phyloP scores from a whole-genome alignment of 2,329 filamentous ascomycete genomes.

The Pseudogymnoascus sp. region DNA sequence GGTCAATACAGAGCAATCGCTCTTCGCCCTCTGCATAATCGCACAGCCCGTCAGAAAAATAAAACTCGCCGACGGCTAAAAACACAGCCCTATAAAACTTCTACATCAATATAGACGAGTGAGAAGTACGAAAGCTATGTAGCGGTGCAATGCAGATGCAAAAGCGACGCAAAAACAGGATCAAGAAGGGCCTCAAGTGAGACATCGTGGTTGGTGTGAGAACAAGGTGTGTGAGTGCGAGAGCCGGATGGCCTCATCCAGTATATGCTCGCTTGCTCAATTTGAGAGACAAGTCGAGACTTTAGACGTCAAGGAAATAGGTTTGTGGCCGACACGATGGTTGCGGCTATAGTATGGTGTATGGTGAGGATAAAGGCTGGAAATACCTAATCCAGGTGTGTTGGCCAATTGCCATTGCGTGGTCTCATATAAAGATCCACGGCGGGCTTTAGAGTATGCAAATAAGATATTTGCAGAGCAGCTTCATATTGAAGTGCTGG shows the following conservation, averaged over 20 bases:
- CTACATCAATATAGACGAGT: neutral
- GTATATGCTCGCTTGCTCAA: neutral
- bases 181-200: slow-evolving; percentile 7
- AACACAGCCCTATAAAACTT: neutral
- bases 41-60: slow-evolving; percentile 1
- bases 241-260: neutral
- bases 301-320: slow-evolving; percentile 7
- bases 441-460: neutral
- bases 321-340: slow-evolving; percentile 4
- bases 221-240: neutral
- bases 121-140: slow-evolving; percentile 1
- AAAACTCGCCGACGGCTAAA: slow-evolving; percentile 5
- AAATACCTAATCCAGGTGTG: neutral
- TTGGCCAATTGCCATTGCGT: neutral
- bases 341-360: slow-evolving; percentile 1
- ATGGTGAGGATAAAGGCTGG: neutral
- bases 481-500: neutral
- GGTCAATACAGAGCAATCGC: slow-evolving; percentile 1
- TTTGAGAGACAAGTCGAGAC: neutral
- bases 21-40: slow-evolving; percentile 2
- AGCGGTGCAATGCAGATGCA: neutral
- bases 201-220: slow-evolving; percentile 2
- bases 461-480: slow-evolving; percentile 5
- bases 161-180: slow-evolving; percentile 8
- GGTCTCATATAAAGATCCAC: neutral